Percentiles rank a stretch among this genome's conserved stretches.
Evolutionary conservation across 768 basidiomycete genomes (phyloP).

Genomic region (Amyloporia xantha): DNA sequence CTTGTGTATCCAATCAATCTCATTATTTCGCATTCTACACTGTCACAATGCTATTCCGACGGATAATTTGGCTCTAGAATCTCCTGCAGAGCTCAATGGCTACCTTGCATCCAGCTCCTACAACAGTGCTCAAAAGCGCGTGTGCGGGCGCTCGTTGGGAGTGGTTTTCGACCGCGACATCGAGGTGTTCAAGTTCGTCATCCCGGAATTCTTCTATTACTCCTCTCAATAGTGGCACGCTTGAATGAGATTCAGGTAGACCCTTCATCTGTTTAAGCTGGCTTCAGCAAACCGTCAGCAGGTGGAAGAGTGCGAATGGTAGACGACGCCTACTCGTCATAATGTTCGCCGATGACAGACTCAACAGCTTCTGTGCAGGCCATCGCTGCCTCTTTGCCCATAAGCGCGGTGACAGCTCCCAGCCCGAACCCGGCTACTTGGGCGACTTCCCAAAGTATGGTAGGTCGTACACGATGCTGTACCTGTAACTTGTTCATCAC

Average conservation of each 20-base stretch:
- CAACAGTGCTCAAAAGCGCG: slow-evolving; percentile 77
- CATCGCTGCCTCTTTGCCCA: slow-evolving; percentile 95
- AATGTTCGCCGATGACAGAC: slow-evolving; percentile 96
- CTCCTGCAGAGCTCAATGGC: slow-evolving; percentile 89
- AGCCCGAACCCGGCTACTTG: slow-evolving; percentile 84
- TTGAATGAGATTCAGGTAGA: slow-evolving; percentile 64
- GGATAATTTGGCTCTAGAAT: slow-evolving; percentile 40
- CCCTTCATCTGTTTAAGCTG: slow-evolving; percentile 73
- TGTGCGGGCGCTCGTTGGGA: slow-evolving; percentile 90
- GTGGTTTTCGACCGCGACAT: slow-evolving; percentile 82
- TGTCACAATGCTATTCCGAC: too few relatives aligned
- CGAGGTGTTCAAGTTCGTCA: slow-evolving; percentile 92
- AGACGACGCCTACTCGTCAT: slow-evolving; percentile 76
- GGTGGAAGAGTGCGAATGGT: background rate
- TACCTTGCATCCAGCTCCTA: slow-evolving; percentile 80
- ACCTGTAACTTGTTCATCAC: slow-evolving; percentile 82
- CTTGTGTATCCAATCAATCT: slow-evolving; percentile 3
- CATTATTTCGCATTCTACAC: too few relatives aligned
- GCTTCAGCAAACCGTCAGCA: slow-evolving; percentile 33
- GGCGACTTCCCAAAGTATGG: slow-evolving; percentile 75
- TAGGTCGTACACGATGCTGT: slow-evolving; percentile 83
- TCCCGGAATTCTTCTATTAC: slow-evolving; percentile 83
- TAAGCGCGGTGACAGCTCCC: slow-evolving; percentile 76
- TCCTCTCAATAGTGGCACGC: slow-evolving; percentile 63
- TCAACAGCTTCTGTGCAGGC: slow-evolving; percentile 98